phyloP scores from a whole-genome alignment of 2,329 filamentous ascomycete species.

The Diaporthe humulicola region DNA sequence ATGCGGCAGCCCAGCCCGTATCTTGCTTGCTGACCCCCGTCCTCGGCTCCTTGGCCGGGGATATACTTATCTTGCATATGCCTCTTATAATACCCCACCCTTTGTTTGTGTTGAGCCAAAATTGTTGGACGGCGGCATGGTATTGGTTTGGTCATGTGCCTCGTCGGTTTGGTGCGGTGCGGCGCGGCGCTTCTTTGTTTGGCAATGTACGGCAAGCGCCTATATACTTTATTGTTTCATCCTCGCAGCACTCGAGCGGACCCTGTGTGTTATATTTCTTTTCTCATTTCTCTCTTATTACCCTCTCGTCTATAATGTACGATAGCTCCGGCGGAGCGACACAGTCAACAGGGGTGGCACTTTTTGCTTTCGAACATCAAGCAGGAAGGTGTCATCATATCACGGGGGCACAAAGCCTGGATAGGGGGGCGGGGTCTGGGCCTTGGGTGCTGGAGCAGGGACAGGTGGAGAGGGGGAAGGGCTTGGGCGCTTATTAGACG shows the following conservation, averaged over 20 bases:
- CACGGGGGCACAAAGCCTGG: slow-evolving; percentile 7
- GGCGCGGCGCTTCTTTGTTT: slow-evolving; percentile 15
- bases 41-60: not conserved
- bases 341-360: slow-evolving; percentile 14
- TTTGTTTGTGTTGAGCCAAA: slow-evolving; percentile 11
- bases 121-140: slow-evolving; percentile 12
- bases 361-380: slow-evolving; percentile 1
- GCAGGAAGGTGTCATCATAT: slow-evolving; percentile 21
- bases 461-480: not conserved
- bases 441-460: slow-evolving; percentile 4
- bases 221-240: slow-evolving; percentile 36
- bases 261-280: not conserved
- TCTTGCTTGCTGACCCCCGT: not conserved
- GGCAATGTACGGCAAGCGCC: slow-evolving; percentile 36
- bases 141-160: not conserved
- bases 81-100: slow-evolving; percentile 35
- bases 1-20: not conserved
- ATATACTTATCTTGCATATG: slow-evolving; percentile 28
- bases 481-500: not conserved
- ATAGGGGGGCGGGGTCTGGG: not conserved
- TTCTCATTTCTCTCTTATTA: not conserved
- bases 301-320: slow-evolving; percentile 26
- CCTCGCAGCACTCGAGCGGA: not conserved
- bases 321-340: slow-evolving; percentile 22
- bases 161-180: slow-evolving; percentile 12